Conservation (phyloP, 2,329 filamentous ascomycete species). For the Cercospora berteroae region DNA sequence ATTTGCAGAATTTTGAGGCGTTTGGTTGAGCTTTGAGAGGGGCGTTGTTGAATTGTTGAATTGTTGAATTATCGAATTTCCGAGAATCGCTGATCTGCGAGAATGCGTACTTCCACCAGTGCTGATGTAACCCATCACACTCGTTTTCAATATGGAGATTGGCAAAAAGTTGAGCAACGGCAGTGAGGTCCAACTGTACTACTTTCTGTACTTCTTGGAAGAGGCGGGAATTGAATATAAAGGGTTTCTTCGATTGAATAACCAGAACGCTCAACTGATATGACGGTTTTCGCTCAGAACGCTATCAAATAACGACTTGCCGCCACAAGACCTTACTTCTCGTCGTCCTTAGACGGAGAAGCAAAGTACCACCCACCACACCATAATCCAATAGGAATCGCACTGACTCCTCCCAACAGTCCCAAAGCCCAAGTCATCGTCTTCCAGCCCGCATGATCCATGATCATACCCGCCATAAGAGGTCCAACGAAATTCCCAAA, state of each 20-base stretch:
- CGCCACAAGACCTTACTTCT: background rate
- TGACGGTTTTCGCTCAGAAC: background rate
- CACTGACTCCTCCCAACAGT: slow-evolving; percentile 46
- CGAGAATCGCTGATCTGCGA: too few species aligned
- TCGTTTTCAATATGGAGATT: too few species aligned
- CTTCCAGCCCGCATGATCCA: slow-evolving; percentile 29
- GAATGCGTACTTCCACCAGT: too few species aligned
- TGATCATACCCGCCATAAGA: slow-evolving; percentile 28
- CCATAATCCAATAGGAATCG: slow-evolving; percentile 44
- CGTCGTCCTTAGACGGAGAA: background rate
- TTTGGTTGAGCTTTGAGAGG: too few species aligned
- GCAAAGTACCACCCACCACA: slow-evolving; percentile 22
- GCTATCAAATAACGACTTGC: background rate
- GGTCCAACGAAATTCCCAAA: slow-evolving; percentile 28
- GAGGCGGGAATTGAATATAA: background rate
- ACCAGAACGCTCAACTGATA: background rate
- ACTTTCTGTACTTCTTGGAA: background rate
- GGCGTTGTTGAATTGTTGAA: too few species aligned
- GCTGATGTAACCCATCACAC: too few species aligned
- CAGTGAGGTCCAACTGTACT: background rate
- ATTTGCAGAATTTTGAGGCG: too few species aligned
- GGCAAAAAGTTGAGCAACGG: background rate
- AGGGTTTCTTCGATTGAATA: background rate
- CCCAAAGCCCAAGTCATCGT: slow-evolving; percentile 26
- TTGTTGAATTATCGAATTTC: too few species aligned